Evolutionary conservation across 441 rosid genomes (phyloP).

Genomic region (Viola pubescens): DNA sequence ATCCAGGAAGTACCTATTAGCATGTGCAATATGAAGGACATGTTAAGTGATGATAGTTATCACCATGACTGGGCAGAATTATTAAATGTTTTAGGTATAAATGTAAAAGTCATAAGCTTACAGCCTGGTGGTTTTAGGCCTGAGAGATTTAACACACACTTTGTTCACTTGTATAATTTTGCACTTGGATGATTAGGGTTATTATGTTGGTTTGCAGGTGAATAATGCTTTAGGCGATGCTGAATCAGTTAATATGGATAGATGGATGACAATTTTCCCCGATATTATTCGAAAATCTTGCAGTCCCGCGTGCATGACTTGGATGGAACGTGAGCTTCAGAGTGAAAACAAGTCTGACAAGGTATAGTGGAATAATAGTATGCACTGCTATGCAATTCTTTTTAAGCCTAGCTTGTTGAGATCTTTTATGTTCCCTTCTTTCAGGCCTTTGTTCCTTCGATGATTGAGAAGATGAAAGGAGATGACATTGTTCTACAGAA

Average conservation of each 20-base stretch:
- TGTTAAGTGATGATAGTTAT: no score
- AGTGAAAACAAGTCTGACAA: slow-evolving; percentile 34
- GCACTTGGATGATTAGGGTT: slow-evolving; percentile 17
- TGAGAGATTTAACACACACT: background rate
- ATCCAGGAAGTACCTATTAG: no score
- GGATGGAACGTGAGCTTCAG: slow-evolving; percentile 56
- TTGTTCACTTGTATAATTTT: slow-evolving; percentile 5
- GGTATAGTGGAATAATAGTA: slow-evolving; percentile 27
- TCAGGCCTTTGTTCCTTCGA: slow-evolving; percentile 54
- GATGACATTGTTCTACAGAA: slow-evolving; percentile 46
- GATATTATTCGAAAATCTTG: slow-evolving; percentile 42
- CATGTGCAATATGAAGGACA: no score
- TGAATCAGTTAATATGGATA: slow-evolving; percentile 31
- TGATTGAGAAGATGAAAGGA: slow-evolving; percentile 59
- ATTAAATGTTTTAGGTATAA: background rate
- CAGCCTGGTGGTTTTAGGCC: background rate
- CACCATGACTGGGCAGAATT: no score
- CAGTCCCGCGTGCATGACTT: slow-evolving; percentile 47
- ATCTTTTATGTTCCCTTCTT: slow-evolving; percentile 7
- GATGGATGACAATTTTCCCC: slow-evolving; percentile 45
- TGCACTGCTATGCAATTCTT: slow-evolving; percentile 2
- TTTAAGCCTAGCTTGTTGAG: slow-evolving; percentile 12
- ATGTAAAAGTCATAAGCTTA: background rate
- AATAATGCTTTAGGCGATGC: slow-evolving; percentile 24
- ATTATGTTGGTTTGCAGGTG: slow-evolving; percentile 43